Evolutionary conservation across 1,139 yeast species (phyloP), one percentile per base, ranked within the genome.

Genomic region (Taphrina pruni): DNA sequence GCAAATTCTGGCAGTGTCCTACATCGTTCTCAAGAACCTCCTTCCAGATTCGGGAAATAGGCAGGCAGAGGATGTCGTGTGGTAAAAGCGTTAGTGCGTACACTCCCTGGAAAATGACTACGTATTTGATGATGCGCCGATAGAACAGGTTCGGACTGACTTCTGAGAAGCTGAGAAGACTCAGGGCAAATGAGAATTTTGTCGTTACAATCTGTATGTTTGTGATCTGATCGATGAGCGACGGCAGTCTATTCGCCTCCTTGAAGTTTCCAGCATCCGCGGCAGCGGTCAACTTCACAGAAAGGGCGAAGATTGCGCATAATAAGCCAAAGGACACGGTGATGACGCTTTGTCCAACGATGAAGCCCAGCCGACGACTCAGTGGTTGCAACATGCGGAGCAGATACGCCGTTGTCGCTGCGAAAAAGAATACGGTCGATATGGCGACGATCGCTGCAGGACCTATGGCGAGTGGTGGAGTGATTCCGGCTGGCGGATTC

Each of bases 51-150:
- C 8, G 36, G n/a, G 54, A 50, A 5, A 50, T 4, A 8, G 57
- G 57, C 14, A 54, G 57, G 26, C 57, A 54, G 11, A 38, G 39
- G 12, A 54, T 8, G 21, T 35, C 43, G 57, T 35, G 57, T 9
- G 57, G 57, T 7, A 54, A 1, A 20, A 54, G 12, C 3, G 57
- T 35, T 7, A 54, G 43, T 26, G 35, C 43, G 57, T 35, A 54
- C 17, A 54, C 26, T 7, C 21, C 41, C 57, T 54, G 57, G 57
- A 54, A 38, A 12, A 54, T 38, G 57, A 54, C 43, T 9, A 54
- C 43, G 14, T 11, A 20, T 35, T 17, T 12, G n/a, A 54, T 11
- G 14, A 54, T 35, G 21, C 57, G 21, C 17, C 43, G 43, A 21
- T 54, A 54, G 26, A n/a, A 26, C 11, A 12, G 21, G 17, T 20